These are phyloP conservation scores for Leishmania mexicana DNA, from an alignment of 208 protist genomes.

Conservation along the genomic window DNA sequence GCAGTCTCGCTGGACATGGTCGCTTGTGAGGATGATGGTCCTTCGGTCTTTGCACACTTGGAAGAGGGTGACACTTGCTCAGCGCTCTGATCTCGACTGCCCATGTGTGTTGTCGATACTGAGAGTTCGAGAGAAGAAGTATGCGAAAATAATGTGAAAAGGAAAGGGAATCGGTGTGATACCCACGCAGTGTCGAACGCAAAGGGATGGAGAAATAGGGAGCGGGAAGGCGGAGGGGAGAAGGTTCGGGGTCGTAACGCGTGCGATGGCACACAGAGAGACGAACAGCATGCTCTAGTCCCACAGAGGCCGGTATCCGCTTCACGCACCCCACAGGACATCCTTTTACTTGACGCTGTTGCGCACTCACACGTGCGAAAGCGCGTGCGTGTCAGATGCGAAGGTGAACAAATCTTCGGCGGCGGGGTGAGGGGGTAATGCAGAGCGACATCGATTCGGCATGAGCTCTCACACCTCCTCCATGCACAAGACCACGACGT, in stretches of 20 bases:
- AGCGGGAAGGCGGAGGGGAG: background rate
- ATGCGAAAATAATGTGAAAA: background rate
- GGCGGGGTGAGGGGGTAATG: background rate
- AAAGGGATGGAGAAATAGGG: background rate
- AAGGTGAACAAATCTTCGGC: background rate
- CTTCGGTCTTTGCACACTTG: background rate
- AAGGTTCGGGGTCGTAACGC: background rate
- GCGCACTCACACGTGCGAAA: background rate
- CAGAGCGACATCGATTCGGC: background rate
- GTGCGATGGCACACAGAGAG: background rate
- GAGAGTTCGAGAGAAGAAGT: background rate
- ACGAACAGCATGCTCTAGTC: background rate
- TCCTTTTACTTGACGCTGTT: background rate
- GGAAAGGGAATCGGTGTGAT: background rate
- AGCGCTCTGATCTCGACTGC: background rate
- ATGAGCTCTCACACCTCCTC: background rate
- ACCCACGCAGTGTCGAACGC: background rate
- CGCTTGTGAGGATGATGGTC: background rate
- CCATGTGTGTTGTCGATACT: constrained; percentile 5
- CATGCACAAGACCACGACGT: background rate
- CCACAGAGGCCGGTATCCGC: background rate
- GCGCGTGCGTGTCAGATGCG: background rate
- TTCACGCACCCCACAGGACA: background rate
- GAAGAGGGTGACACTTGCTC: background rate
- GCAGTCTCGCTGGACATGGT: constrained; percentile 18